Evolutionary conservation across 2,329 filamentous ascomycete genomes (phyloP), one percentile per base, ranked within the genome.

Genomic region (Aaosphaeria arxii): DNA sequence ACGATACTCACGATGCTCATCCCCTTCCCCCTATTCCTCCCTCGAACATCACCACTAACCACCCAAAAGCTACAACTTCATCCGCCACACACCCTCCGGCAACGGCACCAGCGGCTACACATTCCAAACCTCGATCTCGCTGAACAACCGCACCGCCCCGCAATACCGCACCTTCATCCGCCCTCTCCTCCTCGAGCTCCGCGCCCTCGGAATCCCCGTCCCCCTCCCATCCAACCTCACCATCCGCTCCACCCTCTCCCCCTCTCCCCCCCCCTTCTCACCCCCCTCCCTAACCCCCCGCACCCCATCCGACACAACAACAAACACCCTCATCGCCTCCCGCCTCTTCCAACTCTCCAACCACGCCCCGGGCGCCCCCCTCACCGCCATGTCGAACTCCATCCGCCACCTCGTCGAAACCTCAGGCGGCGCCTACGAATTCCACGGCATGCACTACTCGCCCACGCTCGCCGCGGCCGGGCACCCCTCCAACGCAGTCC

Each of bases 401-500:
- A 56, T 63, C 47, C 57, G 61, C 11, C 29, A 47, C 41, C 49
- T 59, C 36, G 54, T 64, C 13, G 53, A 58, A 45, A 32, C 7
- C 31, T 9, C 7, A 17, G 39, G 49, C 30, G 58, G 58, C 24
- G 49, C 51, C 30, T 56, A 62, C 43, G 59, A 56, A 11, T 57
- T 62, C 49, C 61, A 64, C 47, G 60, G 61, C 44, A 58, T 62
- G 40, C 56, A 58, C 43, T 56, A 59, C 54, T 36, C 47, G 2
- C 62, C 62, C 2, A 50, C 47, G 0, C 36, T 47, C 30, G 31
- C 46, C 1, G 41, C 50, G 9, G 31, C 51, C 1, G 53, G 52
- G 5, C 36, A 52, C 36, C 50, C 57, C 1, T 13, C 50, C 24
- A 65, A 64, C 42, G 56, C 58, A 17, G 51, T 63, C 4, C 49